A percentile compares a stretch with the other conserved stretches of the same genome.
These are phyloP conservation scores for Lasiodiplodia sp. DNA, from an alignment of 2,329 filamentous ascomycete genomes.

Conservation along the genomic window DNA sequence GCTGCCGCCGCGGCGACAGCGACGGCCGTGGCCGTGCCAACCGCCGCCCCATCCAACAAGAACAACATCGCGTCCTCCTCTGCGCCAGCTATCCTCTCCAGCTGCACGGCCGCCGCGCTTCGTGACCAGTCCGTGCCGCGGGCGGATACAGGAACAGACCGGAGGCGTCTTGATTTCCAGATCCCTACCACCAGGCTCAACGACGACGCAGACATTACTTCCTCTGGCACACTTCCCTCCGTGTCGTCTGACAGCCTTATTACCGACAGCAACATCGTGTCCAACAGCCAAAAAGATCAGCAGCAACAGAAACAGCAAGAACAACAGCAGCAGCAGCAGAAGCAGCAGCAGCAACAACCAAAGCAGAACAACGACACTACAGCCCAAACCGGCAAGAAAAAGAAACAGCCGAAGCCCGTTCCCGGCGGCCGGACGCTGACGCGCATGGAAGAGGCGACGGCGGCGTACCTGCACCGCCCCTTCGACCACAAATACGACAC, in stretches of 20 bases:
- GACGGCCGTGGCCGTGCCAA: slow-evolving; percentile 32
- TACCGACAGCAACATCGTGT: background rate
- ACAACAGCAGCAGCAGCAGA: no score
- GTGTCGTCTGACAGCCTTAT: background rate
- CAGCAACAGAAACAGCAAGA: background rate
- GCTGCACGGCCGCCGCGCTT: background rate
- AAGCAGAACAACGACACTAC: slow-evolving; percentile 2
- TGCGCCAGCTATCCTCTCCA: background rate
- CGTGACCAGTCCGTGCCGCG: background rate
- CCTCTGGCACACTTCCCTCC: background rate
- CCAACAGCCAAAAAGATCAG: background rate
- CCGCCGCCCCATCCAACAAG: background rate
- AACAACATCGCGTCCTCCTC: background rate
- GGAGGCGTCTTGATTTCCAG: background rate
- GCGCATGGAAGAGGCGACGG: slow-evolving; percentile 54
- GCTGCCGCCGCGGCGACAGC: slow-evolving; percentile 33
- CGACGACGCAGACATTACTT: background rate
- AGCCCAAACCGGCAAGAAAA: background rate
- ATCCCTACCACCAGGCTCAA: background rate
- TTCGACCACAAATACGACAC: slow-evolving; percentile 48
- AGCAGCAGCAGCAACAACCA: background rate
- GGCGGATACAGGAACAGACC: background rate
- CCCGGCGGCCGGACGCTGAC: slow-evolving; percentile 53
- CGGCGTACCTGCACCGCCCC: slow-evolving; percentile 49
- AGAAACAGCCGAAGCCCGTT: slow-evolving; percentile 33